Conservation (phyloP, 352 stramenopile species). For the Pythium vanterpoolii region DNA sequence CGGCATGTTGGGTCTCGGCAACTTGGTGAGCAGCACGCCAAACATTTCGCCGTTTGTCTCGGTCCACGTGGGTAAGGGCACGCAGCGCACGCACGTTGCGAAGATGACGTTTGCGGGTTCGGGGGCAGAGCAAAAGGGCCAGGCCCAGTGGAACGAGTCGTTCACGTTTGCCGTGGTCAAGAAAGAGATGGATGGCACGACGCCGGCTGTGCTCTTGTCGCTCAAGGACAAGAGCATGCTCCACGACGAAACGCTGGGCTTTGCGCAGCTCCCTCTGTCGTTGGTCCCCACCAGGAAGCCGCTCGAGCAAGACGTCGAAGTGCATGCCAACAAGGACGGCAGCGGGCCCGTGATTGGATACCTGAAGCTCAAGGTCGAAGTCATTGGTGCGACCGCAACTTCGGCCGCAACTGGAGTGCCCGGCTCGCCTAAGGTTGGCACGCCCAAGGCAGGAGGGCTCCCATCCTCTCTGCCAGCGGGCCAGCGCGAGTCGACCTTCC, state of each 20-base stretch:
- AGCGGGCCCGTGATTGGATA: conserved; percentile 16
- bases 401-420: conserved; percentile 5
- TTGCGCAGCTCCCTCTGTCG: conserved; percentile 11
- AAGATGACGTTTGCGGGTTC: conserved; percentile 53
- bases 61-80: conserved; percentile 67
- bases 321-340: conserved; percentile 16
- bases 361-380: conserved; percentile 25
- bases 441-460: conserved; percentile 5
- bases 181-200: conserved; percentile 41
- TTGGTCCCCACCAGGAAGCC: conserved; percentile 16
- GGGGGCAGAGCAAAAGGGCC: conserved; percentile 40
- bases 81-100: conserved; percentile 60
- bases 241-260: conserved; percentile 41
- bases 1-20: conserved; percentile 65
- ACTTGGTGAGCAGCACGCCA: conserved; percentile 68
- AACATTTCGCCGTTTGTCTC: conserved; percentile 83
- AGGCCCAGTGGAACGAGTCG: conserved; percentile 73
- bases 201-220: conserved; percentile 27
- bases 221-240: conserved; percentile 59
- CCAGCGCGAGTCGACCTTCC: conserved; percentile 16
- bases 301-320: conserved; percentile 18
- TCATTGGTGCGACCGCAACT: conserved; percentile 17
- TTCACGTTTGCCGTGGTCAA: conserved; percentile 69
- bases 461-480: not conserved
- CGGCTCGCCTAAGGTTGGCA: not conserved